phyloP scores from a whole-genome alignment of 2,329 filamentous ascomycete species.

The Davidsoniella virescens region DNA sequence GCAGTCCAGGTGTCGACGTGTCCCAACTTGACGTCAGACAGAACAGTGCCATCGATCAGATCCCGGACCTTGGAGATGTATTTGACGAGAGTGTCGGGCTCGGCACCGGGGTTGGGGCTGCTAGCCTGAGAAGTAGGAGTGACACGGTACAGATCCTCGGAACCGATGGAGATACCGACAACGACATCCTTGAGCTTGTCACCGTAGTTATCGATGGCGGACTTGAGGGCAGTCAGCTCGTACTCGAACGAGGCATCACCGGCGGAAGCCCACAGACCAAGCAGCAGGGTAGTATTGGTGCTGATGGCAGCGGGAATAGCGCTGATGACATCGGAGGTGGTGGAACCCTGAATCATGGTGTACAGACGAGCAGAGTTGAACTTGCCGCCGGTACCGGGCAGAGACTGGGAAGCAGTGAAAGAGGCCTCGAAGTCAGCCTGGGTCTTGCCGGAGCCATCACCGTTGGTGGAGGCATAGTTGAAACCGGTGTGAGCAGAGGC shows the following conservation, averaged over 20 bases:
- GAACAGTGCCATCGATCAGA: conserved; percentile 44
- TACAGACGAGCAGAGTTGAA: conserved; percentile 60
- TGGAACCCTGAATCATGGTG: conserved; percentile 45
- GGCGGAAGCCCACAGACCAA: conserved; percentile 71
- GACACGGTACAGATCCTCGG: conserved; percentile 71
- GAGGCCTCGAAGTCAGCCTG: conserved; percentile 53
- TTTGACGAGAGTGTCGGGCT: conserved; percentile 42
- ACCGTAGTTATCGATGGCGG: conserved; percentile 54
- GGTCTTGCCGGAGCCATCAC: conserved; percentile 40
- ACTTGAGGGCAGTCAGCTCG: conserved; percentile 56
- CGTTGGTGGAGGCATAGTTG: conserved; percentile 54
- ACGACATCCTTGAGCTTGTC: conserved; percentile 47
- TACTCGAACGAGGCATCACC: conserved; percentile 47
- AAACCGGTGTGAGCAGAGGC: conserved; percentile 42
- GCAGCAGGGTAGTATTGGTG: conserved; percentile 60
- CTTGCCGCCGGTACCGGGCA: conserved; percentile 42
- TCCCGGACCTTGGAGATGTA: conserved; percentile 57
- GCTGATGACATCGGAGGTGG: conserved; percentile 45
- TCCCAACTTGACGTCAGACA: conserved; percentile 46
- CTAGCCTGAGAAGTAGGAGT: conserved; percentile 52
- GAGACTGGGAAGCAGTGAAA: conserved; percentile 48
- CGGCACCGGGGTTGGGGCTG: conserved; percentile 44
- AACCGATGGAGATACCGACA: conserved; percentile 71
- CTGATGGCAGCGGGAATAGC: conserved; percentile 72
- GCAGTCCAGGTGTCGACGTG: conserved; percentile 85